Base-by-base conservation (phyloP, 2,329 filamentous ascomycete species). In the Hypocrella siamensis region DNA sequence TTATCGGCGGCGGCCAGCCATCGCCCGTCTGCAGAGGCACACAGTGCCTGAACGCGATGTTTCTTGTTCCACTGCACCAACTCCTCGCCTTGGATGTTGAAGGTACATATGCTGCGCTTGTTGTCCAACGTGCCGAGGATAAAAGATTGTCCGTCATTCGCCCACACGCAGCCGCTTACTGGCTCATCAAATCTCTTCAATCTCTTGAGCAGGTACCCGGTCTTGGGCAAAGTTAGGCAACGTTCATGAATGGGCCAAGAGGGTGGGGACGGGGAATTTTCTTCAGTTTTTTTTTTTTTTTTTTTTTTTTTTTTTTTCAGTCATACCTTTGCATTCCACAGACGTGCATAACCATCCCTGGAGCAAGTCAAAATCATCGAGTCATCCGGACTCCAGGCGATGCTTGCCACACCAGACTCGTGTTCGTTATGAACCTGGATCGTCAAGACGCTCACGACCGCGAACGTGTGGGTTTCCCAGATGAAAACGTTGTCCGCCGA, bases 351-450 rank as follows among this genome's bases (percentile, higher is more conserved):
- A 28, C 68, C 70, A 46, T 93, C 82, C 41, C 73, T 67, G 12
- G 74, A 80, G 50, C 88, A 96, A 12, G 79, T 88, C 25, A 96
- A 74, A 21, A 98, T 64, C 56, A 82, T 82, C 1, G 69, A 68
- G 54, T 93, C 83, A 52, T 98, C 84, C 5, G 86, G 90, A 48
- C 86, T 94, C 83, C 90, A 98, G 2, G 82, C 67, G 4, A 93
- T 58, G 45, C 86, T 84, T 15, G 80, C 77, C 10, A 94, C 77
- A 1, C 81, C 79, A 3, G 59, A 60, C 2, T 70, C 64, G 43
- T 92, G 82, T 4, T 77, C 74, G 22, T 37, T 37, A 18, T 35
- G 33, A 5, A 35, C 28, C 9, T 32, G 30, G n/a, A 35, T 33
- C 4, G 60, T 59, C 8, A 93, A 58, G 28, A 54, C 64, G 34